Evolutionary conservation across 2,329 filamentous ascomycete species (phyloP).

Genomic region (Ophiosphaerella korrae): DNA sequence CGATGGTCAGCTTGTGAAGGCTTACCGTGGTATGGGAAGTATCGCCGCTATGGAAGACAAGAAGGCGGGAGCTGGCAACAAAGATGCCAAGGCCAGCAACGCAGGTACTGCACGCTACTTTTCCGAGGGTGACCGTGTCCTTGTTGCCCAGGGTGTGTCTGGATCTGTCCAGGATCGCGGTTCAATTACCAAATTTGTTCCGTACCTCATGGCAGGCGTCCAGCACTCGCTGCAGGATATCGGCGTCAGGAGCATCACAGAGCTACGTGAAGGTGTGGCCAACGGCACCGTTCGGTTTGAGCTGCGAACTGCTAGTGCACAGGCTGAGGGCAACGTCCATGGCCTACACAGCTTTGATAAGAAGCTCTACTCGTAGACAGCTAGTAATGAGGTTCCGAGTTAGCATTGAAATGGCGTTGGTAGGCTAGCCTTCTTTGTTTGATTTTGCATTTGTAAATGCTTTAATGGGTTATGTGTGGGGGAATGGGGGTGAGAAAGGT

Average conservation of each 20-base stretch:
- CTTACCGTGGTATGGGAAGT: slow-evolving; percentile 97
- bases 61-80: slow-evolving; percentile 79
- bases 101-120: slow-evolving; percentile 98
- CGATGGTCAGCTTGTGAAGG: slow-evolving; percentile 98
- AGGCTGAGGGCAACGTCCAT: slow-evolving; percentile 96
- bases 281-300: slow-evolving; percentile 86
- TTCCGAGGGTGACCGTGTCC: slow-evolving; percentile 90
- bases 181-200: slow-evolving; percentile 91
- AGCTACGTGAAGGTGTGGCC: slow-evolving; percentile 75
- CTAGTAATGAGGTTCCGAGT: slow-evolving; percentile 1
- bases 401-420: slow-evolving; percentile 42
- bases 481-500: slow-evolving; percentile 29
- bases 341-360: slow-evolving; percentile 98
- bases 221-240: slow-evolving; percentile 98
- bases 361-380: slow-evolving; percentile 87
- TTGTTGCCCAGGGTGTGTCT: slow-evolving; percentile 96
- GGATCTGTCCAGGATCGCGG: slow-evolving; percentile 82
- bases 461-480: slow-evolving; percentile 29
- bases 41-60: slow-evolving; percentile 99
- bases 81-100: slow-evolving; percentile 74
- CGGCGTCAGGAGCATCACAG: slow-evolving; percentile 78
- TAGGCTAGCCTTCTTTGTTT: slow-evolving; percentile 15
- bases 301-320: slow-evolving; percentile 89
- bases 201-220: slow-evolving; percentile 91
- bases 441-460: slow-evolving; percentile 27